These are phyloP conservation scores for Sphagnum contortum DNA, from an alignment of 225 moss, liverwort and hornwort species.

Conservation along the genomic window DNA sequence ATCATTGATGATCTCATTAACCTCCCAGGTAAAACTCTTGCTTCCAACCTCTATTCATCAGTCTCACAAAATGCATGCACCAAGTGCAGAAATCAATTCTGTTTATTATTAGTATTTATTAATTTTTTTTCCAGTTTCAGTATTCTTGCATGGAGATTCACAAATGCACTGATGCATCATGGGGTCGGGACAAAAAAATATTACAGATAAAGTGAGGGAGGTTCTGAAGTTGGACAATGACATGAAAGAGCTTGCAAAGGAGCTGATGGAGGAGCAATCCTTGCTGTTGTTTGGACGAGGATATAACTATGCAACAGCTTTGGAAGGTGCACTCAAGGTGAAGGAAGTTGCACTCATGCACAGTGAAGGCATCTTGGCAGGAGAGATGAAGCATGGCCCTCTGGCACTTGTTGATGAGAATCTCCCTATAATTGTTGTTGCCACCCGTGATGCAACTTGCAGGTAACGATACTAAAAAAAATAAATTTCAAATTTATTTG, in stretches of 20 bases:
- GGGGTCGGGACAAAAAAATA: no score
- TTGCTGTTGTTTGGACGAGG: conserved; percentile 91
- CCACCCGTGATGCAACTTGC: conserved; percentile 95
- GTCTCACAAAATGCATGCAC: no score
- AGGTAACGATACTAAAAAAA: conserved; percentile 29
- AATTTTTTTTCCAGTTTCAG: no score
- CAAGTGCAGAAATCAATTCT: no score
- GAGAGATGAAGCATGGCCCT: conserved; percentile 99
- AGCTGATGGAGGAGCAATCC: conserved; percentile 91
- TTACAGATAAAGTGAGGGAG: conserved; percentile 71
- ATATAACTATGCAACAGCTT: conserved; percentile 94
- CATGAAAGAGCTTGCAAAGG: conserved; percentile 77
- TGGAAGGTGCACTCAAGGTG: conserved; percentile 96
- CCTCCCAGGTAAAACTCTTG: conserved; percentile 58
- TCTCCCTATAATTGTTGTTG: conserved; percentile 90
- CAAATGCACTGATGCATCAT: no score
- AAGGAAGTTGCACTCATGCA: conserved; percentile 99
- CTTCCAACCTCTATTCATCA: not conserved
- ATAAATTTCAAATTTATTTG: no score
- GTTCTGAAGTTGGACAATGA: conserved; percentile 69
- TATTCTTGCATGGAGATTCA: no score
- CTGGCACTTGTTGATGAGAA: conserved; percentile 95
- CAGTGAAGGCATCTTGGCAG: conserved; percentile 96
- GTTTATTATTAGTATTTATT: no score
- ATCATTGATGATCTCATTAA: conserved; percentile 80